Evolutionary conservation across 257 asterid genomes (phyloP), one percentile per base, ranked within the genome.

Genomic region (Primulina eburnea): DNA sequence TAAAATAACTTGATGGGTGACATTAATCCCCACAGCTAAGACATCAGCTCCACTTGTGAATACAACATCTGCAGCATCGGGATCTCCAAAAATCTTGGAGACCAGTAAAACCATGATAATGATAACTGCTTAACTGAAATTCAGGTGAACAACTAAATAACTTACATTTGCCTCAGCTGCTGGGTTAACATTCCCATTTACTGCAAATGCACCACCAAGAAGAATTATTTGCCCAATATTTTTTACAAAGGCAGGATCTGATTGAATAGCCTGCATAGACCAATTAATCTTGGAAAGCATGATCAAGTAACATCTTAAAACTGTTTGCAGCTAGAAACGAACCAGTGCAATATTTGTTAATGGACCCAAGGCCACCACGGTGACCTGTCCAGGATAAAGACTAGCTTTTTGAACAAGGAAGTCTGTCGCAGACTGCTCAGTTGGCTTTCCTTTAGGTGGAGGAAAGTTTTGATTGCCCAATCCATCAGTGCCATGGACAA

Each of bases 141-240:
- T 52, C 52, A 68, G 65, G 58, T 47, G 40, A 66, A 66, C 24
- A 17, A 65, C 59, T 69, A 21, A 73, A 77, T 10, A 68, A 82
- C 88, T 81, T 71, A 93, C 99, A 83, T 93, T 93, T 50, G 99
- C 99, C 82, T 93, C 99, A 10, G 99, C 92, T 76, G 99, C 97
- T 8, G 99, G 96, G 82, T 93, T 93, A 52, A 90, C 99, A 69
- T 93, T 93, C 77, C 99, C 97, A 57, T 93, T 93, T 56, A 93
- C 96, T 52, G 96, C 84, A 85, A 93, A 93, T 32, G 99, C 95
- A 73, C 99, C 99, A 75, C 99, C 97, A 73, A 93, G 99, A 82
- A 93, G 70, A 77, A 88, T 88, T 74, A 93, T 90, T 82, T 90
- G 97, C 60, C 88, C 88, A 38, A 93, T 86, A 33, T 89, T 90